Conservation (phyloP, 768 basidiomycete genomes). For the Guyanaporus albipodus region DNA sequence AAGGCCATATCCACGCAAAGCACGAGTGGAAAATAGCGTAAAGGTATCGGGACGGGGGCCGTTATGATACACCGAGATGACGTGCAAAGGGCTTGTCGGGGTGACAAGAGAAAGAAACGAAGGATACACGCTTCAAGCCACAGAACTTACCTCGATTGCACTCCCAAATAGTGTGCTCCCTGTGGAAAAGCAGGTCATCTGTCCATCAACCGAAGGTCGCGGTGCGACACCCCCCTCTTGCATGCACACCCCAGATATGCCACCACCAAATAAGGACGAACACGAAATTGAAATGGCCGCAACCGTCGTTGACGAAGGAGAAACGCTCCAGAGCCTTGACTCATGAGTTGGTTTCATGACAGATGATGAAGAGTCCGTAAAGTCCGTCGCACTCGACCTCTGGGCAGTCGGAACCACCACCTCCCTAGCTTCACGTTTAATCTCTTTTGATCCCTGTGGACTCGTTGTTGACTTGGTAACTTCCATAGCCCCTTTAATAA, state of each 20-base stretch:
- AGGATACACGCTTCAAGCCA: slow-evolving; percentile 7
- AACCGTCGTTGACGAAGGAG: slow-evolving; percentile 2
- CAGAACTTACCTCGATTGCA: slow-evolving; percentile 13
- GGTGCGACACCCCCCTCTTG: background rate
- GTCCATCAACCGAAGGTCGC: background rate
- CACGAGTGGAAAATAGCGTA: background rate
- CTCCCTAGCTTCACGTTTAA: background rate
- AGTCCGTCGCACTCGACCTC: slow-evolving; percentile 5
- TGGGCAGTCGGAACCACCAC: background rate
- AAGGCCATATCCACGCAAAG: slow-evolving; percentile 12
- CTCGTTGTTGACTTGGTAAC: background rate
- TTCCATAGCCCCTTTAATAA: slow-evolving; percentile 51
- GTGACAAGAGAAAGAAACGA: background rate
- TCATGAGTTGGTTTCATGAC: slow-evolving; percentile 3
- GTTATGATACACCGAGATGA: background rate
- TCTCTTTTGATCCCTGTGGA: background rate
- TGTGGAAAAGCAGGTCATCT: slow-evolving; percentile 23
- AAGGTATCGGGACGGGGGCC: background rate
- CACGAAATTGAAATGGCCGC: slow-evolving; percentile 13
- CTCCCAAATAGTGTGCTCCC: slow-evolving; percentile 47
- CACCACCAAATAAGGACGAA: slow-evolving; percentile 25
- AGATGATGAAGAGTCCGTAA: slow-evolving; percentile 11
- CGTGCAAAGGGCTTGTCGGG: background rate
- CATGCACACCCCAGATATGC: slow-evolving; percentile 1
- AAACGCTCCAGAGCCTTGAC: slow-evolving; percentile 19